Conservation (phyloP, 495 filamentous ascomycete species). For the Parachaetomium inaequale region DNA sequence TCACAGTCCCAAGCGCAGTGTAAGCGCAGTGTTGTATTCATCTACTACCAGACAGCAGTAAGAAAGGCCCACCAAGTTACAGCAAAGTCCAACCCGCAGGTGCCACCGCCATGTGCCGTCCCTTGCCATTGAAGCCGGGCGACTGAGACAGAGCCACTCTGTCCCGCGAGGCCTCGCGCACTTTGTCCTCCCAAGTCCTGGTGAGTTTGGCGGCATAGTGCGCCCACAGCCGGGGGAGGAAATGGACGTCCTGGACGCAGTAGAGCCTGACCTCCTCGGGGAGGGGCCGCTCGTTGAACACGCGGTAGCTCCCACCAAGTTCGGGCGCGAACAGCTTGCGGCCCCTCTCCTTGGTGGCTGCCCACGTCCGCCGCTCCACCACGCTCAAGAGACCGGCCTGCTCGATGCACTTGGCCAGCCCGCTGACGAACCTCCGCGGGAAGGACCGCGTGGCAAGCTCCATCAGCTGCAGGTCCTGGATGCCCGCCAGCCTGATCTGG, state of each 20-base stretch:
- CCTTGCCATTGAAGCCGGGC: background rate
- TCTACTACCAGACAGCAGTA: no score
- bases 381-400: background rate
- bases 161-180: background rate
- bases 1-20: no score
- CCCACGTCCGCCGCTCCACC: background rate
- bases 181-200: background rate
- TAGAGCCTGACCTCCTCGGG: background rate
- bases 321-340: conserved; percentile 1
- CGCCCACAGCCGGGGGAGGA: conserved; percentile 11
- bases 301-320: conserved; percentile 1
- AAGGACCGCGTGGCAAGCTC: conserved; percentile 41
- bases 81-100: background rate
- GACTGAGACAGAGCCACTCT: conserved; percentile 4
- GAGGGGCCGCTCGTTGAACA: conserved; percentile 11
- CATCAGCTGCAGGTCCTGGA: conserved; percentile 57
- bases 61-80: no score
- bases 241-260: conserved; percentile 10
- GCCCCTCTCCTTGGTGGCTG: background rate
- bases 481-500: conserved; percentile 36
- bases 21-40: no score
- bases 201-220: background rate
- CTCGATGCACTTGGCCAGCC: conserved; percentile 48
- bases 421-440: conserved; percentile 28
- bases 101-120: background rate